phyloP scores from a whole-genome alignment of 2,329 filamentous ascomycete genomes.

The Cytospora chrysosperma region DNA sequence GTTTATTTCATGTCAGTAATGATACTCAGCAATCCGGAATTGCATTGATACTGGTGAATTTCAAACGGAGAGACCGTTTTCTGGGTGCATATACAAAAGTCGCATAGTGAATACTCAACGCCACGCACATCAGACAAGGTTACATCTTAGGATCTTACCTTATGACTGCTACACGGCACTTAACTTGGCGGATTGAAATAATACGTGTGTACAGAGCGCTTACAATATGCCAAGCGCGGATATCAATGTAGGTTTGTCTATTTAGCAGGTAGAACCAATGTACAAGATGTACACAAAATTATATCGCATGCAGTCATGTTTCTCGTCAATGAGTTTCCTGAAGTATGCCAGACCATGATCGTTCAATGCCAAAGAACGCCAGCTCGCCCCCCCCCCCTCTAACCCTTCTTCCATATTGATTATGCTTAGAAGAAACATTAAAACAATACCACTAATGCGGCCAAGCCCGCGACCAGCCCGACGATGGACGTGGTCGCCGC shows the following conservation, averaged over 20 bases:
- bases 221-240: neutral
- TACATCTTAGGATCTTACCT: too few species aligned
- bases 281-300: neutral
- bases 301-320: neutral
- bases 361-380: neutral
- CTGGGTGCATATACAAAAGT: neutral
- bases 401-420: neutral
- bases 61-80: neutral
- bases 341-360: neutral
- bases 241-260: neutral
- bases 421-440: too few species aligned
- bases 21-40: neutral
- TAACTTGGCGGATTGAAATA: neutral
- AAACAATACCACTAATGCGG: slow-evolving; percentile 13
- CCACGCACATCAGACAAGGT: neutral
- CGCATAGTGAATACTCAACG: neutral
- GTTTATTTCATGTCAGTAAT: neutral
- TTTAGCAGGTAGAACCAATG: neutral
- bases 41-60: neutral
- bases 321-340: neutral
- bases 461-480: slow-evolving; percentile 15
- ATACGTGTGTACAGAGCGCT: neutral
- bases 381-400: too few species aligned
- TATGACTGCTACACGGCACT: neutral
- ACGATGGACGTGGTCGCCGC: slow-evolving; percentile 10